Percentiles rank a stretch among this genome's conserved stretches.
Evolutionary conservation across 768 basidiomycete genomes (phyloP).

Genomic region (Tricholoma hemisulphureum): DNA sequence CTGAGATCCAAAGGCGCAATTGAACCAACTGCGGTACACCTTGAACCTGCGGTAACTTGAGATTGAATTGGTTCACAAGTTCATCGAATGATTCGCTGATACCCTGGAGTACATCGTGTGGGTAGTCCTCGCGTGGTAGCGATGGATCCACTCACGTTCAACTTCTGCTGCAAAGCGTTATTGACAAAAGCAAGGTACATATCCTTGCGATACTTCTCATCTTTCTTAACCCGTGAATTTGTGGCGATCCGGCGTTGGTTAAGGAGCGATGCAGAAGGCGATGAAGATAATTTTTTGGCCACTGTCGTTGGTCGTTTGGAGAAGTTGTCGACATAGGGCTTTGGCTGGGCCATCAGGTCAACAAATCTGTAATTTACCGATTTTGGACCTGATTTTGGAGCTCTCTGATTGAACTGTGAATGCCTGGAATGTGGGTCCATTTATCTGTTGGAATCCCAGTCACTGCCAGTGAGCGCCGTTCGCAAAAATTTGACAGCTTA

Average conservation of each 20-base stretch:
- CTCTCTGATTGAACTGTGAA: constrained; percentile 73
- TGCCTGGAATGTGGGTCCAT: constrained; percentile 81
- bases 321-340: constrained; percentile 45
- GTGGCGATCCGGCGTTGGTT: constrained; percentile 66
- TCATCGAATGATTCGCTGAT: constrained; percentile 78
- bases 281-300: constrained; percentile 26
- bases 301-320: constrained; percentile 34
- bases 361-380: constrained; percentile 45
- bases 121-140: constrained; percentile 6
- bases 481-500: constrained; percentile 6
- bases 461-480: neutral
- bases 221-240: constrained; percentile 75
- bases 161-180: constrained; percentile 75
- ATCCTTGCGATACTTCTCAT: constrained; percentile 73
- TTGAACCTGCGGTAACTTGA: constrained; percentile 35
- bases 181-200: constrained; percentile 84
- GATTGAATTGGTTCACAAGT: constrained; percentile 83
- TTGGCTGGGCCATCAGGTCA: constrained; percentile 34
- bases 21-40: constrained; percentile 47
- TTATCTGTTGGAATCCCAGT: neutral
- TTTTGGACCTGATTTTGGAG: constrained; percentile 65
- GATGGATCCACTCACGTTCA: constrained; percentile 48
- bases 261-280: constrained; percentile 24
- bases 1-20: constrained; percentile 77
- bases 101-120: constrained; percentile 52